A percentile compares a stretch with the other conserved stretches of the same genome.
Conservation (phyloP, 2,329 filamentous ascomycete species). For the Claviceps cyperi region DNA sequence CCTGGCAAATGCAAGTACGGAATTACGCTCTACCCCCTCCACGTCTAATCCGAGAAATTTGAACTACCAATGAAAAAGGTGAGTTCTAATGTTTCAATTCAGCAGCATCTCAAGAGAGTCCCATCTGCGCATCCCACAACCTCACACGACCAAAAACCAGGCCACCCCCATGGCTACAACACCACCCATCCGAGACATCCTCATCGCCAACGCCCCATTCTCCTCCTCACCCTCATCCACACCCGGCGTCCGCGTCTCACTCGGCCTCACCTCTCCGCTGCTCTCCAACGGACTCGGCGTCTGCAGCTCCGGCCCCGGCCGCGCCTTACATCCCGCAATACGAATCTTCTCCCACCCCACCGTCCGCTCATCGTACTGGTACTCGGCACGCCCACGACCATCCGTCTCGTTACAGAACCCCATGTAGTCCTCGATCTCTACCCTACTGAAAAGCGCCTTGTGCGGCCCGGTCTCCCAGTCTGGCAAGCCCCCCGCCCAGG, state of each 20-base stretch:
- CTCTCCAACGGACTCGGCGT: conserved; percentile 5
- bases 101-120: too few species aligned
- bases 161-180: conserved; percentile 6
- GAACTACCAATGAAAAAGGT: too few species aligned
- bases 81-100: too few species aligned
- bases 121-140: background rate
- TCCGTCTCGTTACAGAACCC: conserved; percentile 14
- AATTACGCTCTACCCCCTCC: too few species aligned
- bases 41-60: too few species aligned
- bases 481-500: conserved; percentile 49
- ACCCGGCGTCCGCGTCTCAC: background rate
- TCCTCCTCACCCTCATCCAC: conserved; percentile 2
- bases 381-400: conserved; percentile 10
- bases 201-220: conserved; percentile 1
- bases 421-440: conserved; percentile 17
- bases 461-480: conserved; percentile 17
- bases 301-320: conserved; percentile 5
- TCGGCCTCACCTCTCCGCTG: conserved; percentile 1
- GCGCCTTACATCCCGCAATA: conserved; percentile 14
- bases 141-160: conserved; percentile 7
- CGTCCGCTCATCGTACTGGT: conserved; percentile 15
- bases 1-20: too few species aligned
- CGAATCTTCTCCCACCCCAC: conserved; percentile 16
- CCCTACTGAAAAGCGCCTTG: conserved; percentile 11
- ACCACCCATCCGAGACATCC: background rate